These are phyloP conservation scores for Solanum lycopersicoides DNA, from an alignment of 257 asterid genomes.

Conservation along the genomic window DNA sequence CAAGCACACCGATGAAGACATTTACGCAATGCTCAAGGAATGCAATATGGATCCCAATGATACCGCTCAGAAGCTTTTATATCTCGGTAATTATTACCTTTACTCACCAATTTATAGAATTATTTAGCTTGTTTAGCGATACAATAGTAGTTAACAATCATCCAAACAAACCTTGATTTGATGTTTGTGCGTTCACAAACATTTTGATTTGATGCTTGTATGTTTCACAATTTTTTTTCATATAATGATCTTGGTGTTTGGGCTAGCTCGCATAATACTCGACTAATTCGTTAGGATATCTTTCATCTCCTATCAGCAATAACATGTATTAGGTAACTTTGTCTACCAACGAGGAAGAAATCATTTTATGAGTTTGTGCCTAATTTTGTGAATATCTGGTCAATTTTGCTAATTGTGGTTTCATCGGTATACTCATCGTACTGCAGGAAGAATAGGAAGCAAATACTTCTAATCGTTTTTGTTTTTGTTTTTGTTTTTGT, in stretches of 20 bases:
- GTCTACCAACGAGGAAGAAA: background rate
- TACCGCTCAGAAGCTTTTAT: constrained; percentile 43
- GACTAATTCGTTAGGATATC: background rate
- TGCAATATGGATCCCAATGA: constrained; percentile 66
- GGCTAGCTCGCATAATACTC: background rate
- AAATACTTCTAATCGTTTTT: background rate
- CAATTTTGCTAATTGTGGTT: background rate
- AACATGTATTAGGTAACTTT: background rate
- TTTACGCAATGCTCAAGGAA: constrained; percentile 40
- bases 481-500: background rate
- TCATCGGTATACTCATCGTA: background rate
- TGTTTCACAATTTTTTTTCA: background rate
- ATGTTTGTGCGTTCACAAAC: background rate
- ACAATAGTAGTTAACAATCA: background rate
- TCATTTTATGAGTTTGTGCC: background rate
- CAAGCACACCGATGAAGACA: constrained; percentile 49
- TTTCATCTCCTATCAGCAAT: background rate
- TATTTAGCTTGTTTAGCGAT: background rate
- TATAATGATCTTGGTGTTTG: background rate
- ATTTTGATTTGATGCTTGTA: background rate
- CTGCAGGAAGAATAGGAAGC: background rate
- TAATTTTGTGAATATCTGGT: background rate
- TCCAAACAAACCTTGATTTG: background rate
- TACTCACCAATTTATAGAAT: background rate
- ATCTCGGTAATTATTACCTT: constrained; percentile 24